These are phyloP conservation scores for Populus euphratica DNA, from an alignment of 345 rosid species.

Conservation along the genomic window DNA sequence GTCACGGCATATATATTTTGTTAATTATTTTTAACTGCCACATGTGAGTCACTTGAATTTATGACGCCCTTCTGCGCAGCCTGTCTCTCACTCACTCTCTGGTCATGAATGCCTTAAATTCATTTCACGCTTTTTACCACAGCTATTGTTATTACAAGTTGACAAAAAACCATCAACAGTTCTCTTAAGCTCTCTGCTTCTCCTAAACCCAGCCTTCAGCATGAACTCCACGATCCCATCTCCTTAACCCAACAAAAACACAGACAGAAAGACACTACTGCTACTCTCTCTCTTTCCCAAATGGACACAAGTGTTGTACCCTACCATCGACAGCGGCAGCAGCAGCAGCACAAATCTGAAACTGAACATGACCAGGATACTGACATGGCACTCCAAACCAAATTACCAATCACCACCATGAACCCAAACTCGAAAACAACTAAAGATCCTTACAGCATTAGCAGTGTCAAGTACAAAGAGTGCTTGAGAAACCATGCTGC, in stretches of 20 bases:
- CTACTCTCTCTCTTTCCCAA: not conserved
- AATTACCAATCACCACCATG: not conserved
- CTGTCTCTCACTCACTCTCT: not conserved
- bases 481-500: conserved; percentile 48
- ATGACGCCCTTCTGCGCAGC: not conserved
- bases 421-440: not conserved
- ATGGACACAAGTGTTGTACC: conserved; percentile 28
- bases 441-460: not conserved
- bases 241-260: not conserved
- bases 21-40: not conserved
- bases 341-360: not conserved
- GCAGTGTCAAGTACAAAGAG: conserved; percentile 13
- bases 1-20: too few species aligned
- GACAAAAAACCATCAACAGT: not conserved
- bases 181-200: not conserved
- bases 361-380: not conserved
- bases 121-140: conserved; percentile 4
- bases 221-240: not conserved
- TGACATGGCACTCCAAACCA: not conserved
- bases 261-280: not conserved
- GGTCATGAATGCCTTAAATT: not conserved
- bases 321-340: conserved; percentile 5
- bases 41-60: not conserved
- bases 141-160: not conserved
- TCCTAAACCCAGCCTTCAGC: not conserved